Conservation (phyloP, 2,329 filamentous ascomycete genomes). For the Aspergillus clavatus region DNA sequence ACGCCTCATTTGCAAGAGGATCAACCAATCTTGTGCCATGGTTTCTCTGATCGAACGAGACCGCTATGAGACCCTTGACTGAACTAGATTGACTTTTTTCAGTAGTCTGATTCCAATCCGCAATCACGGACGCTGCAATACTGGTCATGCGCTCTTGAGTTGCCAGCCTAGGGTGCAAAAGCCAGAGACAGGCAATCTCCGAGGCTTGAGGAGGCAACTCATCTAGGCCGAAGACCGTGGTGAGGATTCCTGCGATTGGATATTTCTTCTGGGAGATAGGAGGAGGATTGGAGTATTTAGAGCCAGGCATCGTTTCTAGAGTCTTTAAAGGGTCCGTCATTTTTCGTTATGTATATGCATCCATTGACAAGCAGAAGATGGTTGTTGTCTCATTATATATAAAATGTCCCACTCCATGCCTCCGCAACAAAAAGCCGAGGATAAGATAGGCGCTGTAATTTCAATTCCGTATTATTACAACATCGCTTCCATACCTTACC, state of each 20-base stretch:
- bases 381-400: too few relatives aligned
- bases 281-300: conserved; percentile 24
- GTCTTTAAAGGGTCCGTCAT: conserved; percentile 37
- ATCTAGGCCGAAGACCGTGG: conserved; percentile 73
- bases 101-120: conserved; percentile 58
- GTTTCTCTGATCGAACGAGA: conserved; percentile 88
- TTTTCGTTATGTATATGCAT: neutral
- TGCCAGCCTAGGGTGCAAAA: conserved; percentile 74
- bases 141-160: conserved; percentile 69
- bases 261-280: conserved; percentile 61
- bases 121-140: conserved; percentile 64
- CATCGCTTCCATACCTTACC: too few relatives aligned
- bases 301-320: conserved; percentile 18
- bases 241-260: conserved; percentile 71
- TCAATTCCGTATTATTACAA: too few relatives aligned
- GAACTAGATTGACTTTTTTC: conserved; percentile 25
- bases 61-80: conserved; percentile 65
- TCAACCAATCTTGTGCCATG: conserved; percentile 72
- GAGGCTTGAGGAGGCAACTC: conserved; percentile 59
- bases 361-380: too few relatives aligned
- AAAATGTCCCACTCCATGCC: too few relatives aligned
- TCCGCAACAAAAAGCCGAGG: too few relatives aligned
- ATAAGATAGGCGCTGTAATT: too few relatives aligned
- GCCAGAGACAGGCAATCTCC: conserved; percentile 76
- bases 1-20: conserved; percentile 66